Evolutionary conservation across 768 basidiomycete genomes (phyloP).

Genomic region (Pleurotus pulmonarius): DNA sequence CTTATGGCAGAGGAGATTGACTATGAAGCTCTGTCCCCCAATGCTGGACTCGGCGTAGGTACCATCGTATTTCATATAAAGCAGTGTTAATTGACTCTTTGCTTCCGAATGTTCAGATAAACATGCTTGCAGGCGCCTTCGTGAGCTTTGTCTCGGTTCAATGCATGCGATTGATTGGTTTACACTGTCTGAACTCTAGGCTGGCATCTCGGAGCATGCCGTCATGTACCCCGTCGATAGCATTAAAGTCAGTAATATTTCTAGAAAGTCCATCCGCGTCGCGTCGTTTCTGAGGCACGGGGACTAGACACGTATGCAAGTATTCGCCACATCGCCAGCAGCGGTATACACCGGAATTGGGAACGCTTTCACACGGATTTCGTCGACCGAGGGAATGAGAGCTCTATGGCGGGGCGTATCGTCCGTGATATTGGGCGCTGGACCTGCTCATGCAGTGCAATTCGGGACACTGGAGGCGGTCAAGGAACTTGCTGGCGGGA

Average conservation of each 20-base stretch:
- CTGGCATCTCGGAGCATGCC: constrained; percentile 97
- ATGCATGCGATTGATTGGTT: not conserved
- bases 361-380: constrained; percentile 88
- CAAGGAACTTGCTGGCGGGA: constrained; percentile 90
- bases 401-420: constrained; percentile 95
- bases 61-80: constrained; percentile 2
- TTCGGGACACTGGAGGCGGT: constrained; percentile 95
- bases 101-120: constrained; percentile 51
- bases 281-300: constrained; percentile 2
- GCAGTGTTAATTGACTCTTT: constrained; percentile 11
- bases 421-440: constrained; percentile 93
- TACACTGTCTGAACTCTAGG: constrained; percentile 43
- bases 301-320: constrained; percentile 96
- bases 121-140: constrained; percentile 96
- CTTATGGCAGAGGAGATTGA: constrained; percentile 42
- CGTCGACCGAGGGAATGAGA: constrained; percentile 88
- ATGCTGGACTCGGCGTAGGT: constrained; percentile 73
- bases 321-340: constrained; percentile 81
- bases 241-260: constrained; percentile 73
- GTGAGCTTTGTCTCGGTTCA: constrained; percentile 44
- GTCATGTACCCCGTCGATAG: constrained; percentile 99
- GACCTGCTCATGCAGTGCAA: constrained; percentile 97
- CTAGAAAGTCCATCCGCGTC: not conserved
- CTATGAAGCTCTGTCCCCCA: constrained; percentile 56
- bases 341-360: constrained; percentile 88